Conservation (phyloP, 2,329 filamentous ascomycete genomes). For the Paraconiothyrium brasiliense region DNA sequence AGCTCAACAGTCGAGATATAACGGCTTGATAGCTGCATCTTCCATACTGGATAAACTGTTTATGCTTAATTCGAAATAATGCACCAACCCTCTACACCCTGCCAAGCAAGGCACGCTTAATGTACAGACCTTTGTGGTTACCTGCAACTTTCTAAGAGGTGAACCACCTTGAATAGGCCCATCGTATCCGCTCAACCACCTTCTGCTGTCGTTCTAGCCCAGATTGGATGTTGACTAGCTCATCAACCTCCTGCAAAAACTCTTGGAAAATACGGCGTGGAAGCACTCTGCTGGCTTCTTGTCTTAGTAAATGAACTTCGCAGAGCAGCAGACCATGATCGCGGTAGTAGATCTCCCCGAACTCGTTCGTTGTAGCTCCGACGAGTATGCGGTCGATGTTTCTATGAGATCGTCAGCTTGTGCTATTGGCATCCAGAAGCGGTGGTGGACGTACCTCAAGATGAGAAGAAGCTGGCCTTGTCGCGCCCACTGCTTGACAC, state of each 20-base stretch:
- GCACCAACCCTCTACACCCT: neutral
- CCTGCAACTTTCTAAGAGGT: constrained; percentile 24
- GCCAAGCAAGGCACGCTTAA: neutral
- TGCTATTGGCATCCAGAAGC: neutral
- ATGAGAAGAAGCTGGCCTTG: constrained; percentile 78
- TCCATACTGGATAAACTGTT: neutral
- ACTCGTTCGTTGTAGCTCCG: constrained; percentile 67
- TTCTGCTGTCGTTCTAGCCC: constrained; percentile 80
- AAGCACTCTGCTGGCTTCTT: constrained; percentile 72
- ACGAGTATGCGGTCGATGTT: constrained; percentile 80
- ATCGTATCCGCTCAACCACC: constrained; percentile 84
- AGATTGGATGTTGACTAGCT: constrained; percentile 81
- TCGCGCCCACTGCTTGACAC: constrained; percentile 70
- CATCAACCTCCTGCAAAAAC: constrained; percentile 87
- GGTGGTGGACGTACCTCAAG: constrained; percentile 63
- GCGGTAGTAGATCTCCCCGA: constrained; percentile 84
- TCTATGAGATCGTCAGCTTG: constrained; percentile 40
- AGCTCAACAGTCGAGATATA: neutral
- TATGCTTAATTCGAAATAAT: neutral
- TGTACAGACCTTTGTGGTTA: neutral
- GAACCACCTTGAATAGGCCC: constrained; percentile 85
- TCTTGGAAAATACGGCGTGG: constrained; percentile 80
- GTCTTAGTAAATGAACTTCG: constrained; percentile 84
- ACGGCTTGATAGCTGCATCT: neutral
- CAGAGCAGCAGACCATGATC: constrained; percentile 91